Base-by-base conservation (phyloP, 257 asterid species). In the Solanum tarijense region DNA sequence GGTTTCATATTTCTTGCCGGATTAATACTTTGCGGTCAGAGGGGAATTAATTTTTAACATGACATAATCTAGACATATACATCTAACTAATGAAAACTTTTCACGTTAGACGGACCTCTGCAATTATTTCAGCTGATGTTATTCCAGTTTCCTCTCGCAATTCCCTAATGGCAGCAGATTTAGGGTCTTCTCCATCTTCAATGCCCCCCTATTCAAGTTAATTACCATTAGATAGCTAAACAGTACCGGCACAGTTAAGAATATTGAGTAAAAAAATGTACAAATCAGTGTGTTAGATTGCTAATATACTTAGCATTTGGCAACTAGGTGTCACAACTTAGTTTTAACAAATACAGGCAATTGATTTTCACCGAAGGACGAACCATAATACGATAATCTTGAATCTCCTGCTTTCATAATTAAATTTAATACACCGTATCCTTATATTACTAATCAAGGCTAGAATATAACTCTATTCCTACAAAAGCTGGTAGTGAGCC, bases 161-260 rank as follows among this genome's bases (percentile, higher is more conserved):
- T 93, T 96, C 98, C 90, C 99, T 93, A 75, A 93, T 88, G 71
- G 99, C 99, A 66, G 99, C 99, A 90, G 98, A 86, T 88, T 91
- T 95, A 69, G 99, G 98, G 79, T 96, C 99, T 90, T 97, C 99
- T 4, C 97, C 98, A 87, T 96, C 98, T 92, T 97, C 99, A 89
- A 97, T 96, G 23, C 98, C 98, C 27, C 99, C 99, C 99, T 96
- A 75, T 46, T 43, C 38, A 84, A 71, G 86, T 83, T 75, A 86
- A 74, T 12, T 72, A 69, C 36, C 66, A 81, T 43, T 7, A 75
- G 87, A 65, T 68, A 58, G 72, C 48, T 73, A 68, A 29, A 60
- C 5, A 78, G 32, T 86, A 43, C 27, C 62, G 43, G 85, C 85
- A 79, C 38, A 27, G 85, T 18, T 43, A 27, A 1, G 66, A 79